phyloP scores from a whole-genome alignment of 1,284 basidiomycete genomes.

The Peniophora sp. region DNA sequence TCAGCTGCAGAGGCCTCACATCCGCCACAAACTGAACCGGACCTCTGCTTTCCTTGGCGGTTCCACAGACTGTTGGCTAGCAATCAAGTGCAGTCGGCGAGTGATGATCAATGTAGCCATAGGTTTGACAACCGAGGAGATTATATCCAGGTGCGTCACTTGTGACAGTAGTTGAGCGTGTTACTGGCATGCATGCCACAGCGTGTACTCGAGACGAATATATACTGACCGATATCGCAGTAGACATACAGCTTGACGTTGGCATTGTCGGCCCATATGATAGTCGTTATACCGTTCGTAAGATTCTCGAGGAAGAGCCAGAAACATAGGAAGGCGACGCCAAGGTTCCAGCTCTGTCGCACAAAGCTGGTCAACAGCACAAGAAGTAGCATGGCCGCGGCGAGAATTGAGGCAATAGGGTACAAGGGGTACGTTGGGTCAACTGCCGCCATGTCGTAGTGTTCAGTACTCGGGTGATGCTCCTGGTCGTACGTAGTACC shows the following conservation, averaged over 20 bases:
- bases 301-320: not conserved
- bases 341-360: not conserved
- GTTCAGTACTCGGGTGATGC: no score
- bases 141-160: not conserved
- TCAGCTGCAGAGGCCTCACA: not conserved
- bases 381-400: not conserved
- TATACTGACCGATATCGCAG: not conserved
- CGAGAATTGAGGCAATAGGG: not conserved
- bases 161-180: not conserved
- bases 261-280: not conserved
- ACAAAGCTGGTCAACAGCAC: not conserved
- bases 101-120: not conserved
- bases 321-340: not conserved
- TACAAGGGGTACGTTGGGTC: not conserved
- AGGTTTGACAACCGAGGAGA: not conserved
- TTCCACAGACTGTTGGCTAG: not conserved
- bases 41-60: not conserved
- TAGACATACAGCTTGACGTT: not conserved
- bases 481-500: no score
- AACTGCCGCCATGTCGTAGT: no score
- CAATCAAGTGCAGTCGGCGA: not conserved
- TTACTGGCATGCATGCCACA: not conserved
- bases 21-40: not conserved
- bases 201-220: not conserved
- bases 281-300: not conserved